Evolutionary conservation across 441 rosid genomes (phyloP), one percentile per base, ranked within the genome.

Genomic region (Capsella rubella): DNA sequence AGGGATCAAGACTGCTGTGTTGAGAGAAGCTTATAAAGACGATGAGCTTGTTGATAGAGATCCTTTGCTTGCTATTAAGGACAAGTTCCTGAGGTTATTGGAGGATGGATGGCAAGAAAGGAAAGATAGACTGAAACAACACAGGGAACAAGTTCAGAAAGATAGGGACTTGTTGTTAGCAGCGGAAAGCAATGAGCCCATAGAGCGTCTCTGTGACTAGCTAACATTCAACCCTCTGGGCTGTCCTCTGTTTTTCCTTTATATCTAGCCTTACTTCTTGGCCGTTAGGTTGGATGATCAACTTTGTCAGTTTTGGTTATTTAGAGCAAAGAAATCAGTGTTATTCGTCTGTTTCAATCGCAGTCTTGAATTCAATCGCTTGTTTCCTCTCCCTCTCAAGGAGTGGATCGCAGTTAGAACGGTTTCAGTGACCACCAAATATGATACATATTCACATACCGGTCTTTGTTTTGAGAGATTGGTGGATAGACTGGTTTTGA

Each of bases 11-110:
- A 92, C 95, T 43, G 97, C 95, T 0, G 79, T 95, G 51, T 61
- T 95, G 67, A 86, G 98, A 71, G 91, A 90, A 69, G 96, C 96
- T 10, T 92, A 90, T 51, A 74, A 83, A 83, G 84, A 81, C 5
- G 67, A 87, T 21, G 79, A 73, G 72, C 75, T 95, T 80, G 63
- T 86, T 67, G 91, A 80, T 71, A 83, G 82, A 69, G 99, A 95
- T 81, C 95, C 93, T 0, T 58, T 92, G 79, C 85, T 83, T 2
- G 86, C 80, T 70, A 82, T 92, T 67, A 92, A 89, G 78, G 95
- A 90, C 60, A 88, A 71, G 71, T 92, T 95, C 74, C 71, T 77
- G 13, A 79, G 75, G 46, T 46, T 92, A 62, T 60, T 92, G 78
- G 88, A 86, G 80, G 82, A 83, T 63, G 96, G 99, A 3, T 89